Conservation (phyloP, 73 alveolate genomes). For the Tetrahymena borealis region DNA sequence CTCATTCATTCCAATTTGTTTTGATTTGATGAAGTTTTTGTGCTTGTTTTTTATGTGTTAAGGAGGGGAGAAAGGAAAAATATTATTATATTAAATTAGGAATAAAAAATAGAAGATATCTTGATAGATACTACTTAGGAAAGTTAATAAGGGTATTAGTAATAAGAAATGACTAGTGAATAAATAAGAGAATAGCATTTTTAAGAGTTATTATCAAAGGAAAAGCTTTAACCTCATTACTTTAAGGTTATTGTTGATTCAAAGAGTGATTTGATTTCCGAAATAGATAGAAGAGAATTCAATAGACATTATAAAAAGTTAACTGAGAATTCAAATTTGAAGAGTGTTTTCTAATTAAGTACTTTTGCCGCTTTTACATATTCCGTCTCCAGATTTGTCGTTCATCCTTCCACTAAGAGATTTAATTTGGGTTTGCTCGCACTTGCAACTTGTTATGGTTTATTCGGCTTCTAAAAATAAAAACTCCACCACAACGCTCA, state of each 20-base stretch:
- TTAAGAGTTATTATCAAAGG: not conserved
- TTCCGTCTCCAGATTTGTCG: not conserved
- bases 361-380: not conserved
- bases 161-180: not conserved
- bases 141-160: not conserved
- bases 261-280: not conserved
- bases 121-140: not conserved
- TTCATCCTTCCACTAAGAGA: not conserved
- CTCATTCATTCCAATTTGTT: too few species aligned
- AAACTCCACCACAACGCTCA: not conserved
- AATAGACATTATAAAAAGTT: not conserved
- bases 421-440: not conserved
- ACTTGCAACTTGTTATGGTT: not conserved
- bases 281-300: not conserved
- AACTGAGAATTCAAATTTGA: not conserved
- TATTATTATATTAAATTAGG: not conserved
- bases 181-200: not conserved
- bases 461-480: not conserved
- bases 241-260: not conserved
- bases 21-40: too few species aligned
- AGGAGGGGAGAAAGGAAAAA: not conserved
- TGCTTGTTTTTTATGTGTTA: too few species aligned
- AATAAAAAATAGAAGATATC: not conserved
- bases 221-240: not conserved
- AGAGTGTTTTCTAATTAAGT: not conserved